Evolutionary conservation across 2,329 filamentous ascomycete species (phyloP), one percentile per base, ranked within the genome.

Genomic region (Triangularia verruculosa): DNA sequence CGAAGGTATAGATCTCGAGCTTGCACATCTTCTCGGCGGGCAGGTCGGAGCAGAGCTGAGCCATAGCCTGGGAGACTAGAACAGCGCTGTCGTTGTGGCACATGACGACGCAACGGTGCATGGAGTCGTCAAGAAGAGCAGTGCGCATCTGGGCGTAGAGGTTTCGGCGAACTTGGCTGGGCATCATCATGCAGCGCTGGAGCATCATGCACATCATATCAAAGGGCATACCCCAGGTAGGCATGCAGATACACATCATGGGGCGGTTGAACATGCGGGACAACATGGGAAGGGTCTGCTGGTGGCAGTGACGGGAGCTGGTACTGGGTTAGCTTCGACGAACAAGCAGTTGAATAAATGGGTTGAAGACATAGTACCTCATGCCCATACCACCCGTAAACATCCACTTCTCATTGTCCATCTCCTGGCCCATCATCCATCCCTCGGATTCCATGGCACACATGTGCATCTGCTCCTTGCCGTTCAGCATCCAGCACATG

Each of bases 141-240:
- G 67, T 66, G 11, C 78, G 76, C 30, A 80, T 67, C 34, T 76
- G 72, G 17, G 67, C 64, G 65, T 80, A 79, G 13, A 79, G 69
- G 3, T 69, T 69, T 3, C 72, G 69, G 24, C 73, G 72, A 8
- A 70, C 67, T 9, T 68, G 67, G 1, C 70, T 74, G 2, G 75
- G 72, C 17, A 77, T 61, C 8, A 73, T 61, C 24, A 74, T 63
- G 17, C 71, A 75, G 4, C 75, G 72, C 61, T 74, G 74, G 3
- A 77, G 54, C 43, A 75, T 68, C n/a, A 71, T 64, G 17, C 67
- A 74, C 51, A 83, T 68, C 24, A 84, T 72, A 69, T 86, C 84
- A 68, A 85, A 81, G 34, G 82, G 77, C 2, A 82, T 76, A 65
- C 86, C 84, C 28, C 82, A 78, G 9, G 83, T 79, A 28, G 77